These are phyloP conservation scores for Dendrobium officinale DNA, from an alignment of 106 monocot genomes.

Conservation along the genomic window DNA sequence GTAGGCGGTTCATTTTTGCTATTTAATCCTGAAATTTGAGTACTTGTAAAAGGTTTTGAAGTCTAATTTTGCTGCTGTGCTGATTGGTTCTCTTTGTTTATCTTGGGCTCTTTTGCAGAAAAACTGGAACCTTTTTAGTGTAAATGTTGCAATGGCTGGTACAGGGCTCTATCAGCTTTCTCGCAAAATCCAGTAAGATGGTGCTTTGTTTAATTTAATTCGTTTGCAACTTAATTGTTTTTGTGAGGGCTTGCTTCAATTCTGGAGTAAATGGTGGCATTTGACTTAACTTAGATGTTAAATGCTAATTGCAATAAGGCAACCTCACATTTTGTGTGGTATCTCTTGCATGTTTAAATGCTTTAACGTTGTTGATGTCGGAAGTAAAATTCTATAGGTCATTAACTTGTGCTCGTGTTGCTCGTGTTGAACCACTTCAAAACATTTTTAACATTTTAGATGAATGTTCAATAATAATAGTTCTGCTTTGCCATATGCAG, in stretches of 20 bases:
- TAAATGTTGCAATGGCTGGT: conserved; percentile 60
- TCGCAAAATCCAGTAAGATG: conserved; percentile 45
- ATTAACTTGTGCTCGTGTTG: neutral
- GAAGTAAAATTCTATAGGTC: neutral
- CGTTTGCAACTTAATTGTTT: neutral
- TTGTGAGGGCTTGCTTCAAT: neutral
- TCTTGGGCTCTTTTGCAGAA: conserved; percentile 7
- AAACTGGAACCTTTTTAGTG: conserved; percentile 66
- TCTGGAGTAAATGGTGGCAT: no score
- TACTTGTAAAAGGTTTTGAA: neutral
- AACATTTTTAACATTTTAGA: no score
- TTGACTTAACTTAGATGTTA: neutral
- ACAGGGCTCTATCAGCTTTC: conserved; percentile 61
- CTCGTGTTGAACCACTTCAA: no score
- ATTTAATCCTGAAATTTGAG: no score
- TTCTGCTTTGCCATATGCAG: no score
- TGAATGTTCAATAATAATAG: no score
- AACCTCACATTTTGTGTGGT: neutral
- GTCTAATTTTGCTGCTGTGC: neutral
- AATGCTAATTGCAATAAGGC: neutral
- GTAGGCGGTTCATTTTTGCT: no score
- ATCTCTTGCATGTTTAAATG: neutral
- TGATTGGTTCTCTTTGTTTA: neutral
- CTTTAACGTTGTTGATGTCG: neutral
- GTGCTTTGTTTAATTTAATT: neutral